Conservation (phyloP, 305 asterid genomes). For the Fraxinus sp. region DNA sequence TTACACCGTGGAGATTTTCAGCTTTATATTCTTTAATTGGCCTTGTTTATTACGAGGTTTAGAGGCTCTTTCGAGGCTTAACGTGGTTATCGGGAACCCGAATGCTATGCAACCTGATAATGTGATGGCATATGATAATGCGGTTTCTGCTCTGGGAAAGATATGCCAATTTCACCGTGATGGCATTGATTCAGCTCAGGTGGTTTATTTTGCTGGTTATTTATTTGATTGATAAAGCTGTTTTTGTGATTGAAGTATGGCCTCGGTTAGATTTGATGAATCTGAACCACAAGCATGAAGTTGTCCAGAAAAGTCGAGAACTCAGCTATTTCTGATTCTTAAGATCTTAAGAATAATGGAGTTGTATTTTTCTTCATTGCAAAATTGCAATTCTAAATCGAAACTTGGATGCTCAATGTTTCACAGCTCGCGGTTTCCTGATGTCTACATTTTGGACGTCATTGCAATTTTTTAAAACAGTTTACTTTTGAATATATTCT, state of each 20-base stretch:
- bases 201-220: constrained; percentile 17
- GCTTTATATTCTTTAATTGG: not conserved
- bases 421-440: not conserved
- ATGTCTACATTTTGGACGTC: not conserved
- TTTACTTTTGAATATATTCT: not conserved
- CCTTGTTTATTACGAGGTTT: constrained; percentile 28
- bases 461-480: not conserved
- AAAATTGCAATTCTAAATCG: not conserved
- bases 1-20: not conserved
- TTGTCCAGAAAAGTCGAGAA: not conserved
- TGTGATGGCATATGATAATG: constrained; percentile 91
- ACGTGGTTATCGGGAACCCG: constrained; percentile 73
- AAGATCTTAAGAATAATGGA: not conserved
- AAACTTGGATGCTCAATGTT: not conserved
- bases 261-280: not conserved
- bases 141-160: constrained; percentile 91
- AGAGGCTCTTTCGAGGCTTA: constrained; percentile 93
- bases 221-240: not conserved
- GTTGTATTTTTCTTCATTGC: not conserved
- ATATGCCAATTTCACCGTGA: constrained; percentile 85
- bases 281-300: not conserved
- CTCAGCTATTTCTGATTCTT: not conserved
- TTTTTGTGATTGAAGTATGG: not conserved
- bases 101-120: constrained; percentile 69
- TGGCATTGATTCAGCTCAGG: constrained; percentile 83